Evolutionary conservation across 805 yeast species (phyloP), one percentile per base, ranked within the genome.

Genomic region (Ogataea henricii): DNA sequence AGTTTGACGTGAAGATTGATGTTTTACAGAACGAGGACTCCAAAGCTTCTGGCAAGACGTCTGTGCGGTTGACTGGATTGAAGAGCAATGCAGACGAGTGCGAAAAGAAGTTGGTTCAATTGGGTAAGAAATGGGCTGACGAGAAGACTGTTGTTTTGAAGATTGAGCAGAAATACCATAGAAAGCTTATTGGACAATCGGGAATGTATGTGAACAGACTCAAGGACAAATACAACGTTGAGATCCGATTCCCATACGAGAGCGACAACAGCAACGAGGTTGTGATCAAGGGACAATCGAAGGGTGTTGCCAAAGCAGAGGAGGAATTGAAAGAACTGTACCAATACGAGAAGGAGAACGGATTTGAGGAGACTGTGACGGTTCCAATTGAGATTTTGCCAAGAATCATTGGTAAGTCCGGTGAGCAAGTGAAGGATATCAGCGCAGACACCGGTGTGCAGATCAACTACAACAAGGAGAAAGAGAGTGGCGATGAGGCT

Each of bases 261-360:
- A 76, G 73, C 53, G 73, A 72, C 32, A 74, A 72, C 47, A 71
- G 74, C 58, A 78, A 81, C 60, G 94, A 87, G 57, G 83, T 86
- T 35, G 73, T 78, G 35, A 78, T 92, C 49, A 83, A 83, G 60
- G 97, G 97, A 46, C 96, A 97, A 42, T 87, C 97, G 21, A 85
- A 84, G 68, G 94, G 92, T 57, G 98, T 87, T 27, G 76, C 81
- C 27, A 83, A 83, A 64, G 95, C 95, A 27, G 82, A 81, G 64
- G 91, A 84, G 53, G 97, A 91, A 72, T 71, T 95, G 62, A 76
- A 78, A 57, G 97, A 90, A 47, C 76, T 95, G 53, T 74, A 88
- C 56, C 85, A 86, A 56, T 94, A 85, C 66, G 98, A 91, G 68
- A 84, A 79, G 60, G 96, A 88, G 58, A 89, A 90, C 63, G 92